These are phyloP conservation scores for Plasmodium coatneyi DNA, from an alignment of 169 alveolate genomes.

Conservation along the genomic window DNA sequence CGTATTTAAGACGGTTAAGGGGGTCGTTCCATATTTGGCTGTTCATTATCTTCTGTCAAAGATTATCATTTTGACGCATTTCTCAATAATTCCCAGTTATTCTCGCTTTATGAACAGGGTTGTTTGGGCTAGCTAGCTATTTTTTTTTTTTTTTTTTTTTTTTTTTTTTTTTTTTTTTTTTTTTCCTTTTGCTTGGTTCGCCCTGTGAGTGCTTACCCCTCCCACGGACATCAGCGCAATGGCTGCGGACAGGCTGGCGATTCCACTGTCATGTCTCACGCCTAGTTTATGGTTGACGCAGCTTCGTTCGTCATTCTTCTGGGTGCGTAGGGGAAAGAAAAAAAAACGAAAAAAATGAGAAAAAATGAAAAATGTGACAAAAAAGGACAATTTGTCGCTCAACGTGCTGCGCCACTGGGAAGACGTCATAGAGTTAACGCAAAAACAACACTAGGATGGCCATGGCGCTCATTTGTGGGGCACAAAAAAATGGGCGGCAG, in stretches of 20 bases:
- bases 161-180: background rate
- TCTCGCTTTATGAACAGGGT: background rate
- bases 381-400: background rate
- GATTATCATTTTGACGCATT: background rate
- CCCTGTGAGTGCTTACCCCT: slow-evolving; percentile 68
- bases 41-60: background rate
- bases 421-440: background rate
- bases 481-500: background rate
- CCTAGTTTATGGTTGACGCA: slow-evolving; percentile 73
- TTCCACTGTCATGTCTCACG: slow-evolving; percentile 86
- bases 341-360: background rate
- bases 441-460: background rate
- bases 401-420: background rate
- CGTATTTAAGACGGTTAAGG: background rate
- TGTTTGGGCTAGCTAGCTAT: background rate
- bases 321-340: background rate
- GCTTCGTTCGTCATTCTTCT: slow-evolving; percentile 29
- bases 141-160: background rate
- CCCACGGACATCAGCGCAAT: slow-evolving; percentile 89
- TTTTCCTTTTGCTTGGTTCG: background rate
- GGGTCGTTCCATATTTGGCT: background rate
- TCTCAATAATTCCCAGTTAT: background rate
- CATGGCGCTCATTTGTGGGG: background rate
- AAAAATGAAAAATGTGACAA: background rate
- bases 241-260: slow-evolving; percentile 87